A percentile compares a stretch with the other conserved stretches of the same genome.
phyloP scores from a whole-genome alignment of 75 land plant species.

The Pseudotsuga menziesii region DNA sequence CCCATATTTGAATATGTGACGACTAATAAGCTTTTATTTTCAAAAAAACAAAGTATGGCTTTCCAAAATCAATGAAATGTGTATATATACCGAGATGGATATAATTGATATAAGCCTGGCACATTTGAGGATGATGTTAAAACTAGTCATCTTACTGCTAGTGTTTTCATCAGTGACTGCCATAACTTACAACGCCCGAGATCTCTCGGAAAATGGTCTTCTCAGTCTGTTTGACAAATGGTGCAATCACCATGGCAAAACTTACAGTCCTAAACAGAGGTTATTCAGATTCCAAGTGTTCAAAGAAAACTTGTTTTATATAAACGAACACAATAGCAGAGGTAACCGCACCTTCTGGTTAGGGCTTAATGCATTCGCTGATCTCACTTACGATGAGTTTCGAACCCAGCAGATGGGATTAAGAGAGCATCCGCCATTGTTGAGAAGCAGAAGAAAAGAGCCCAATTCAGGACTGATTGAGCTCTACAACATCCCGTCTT shows the following conservation, averaged over 20 bases:
- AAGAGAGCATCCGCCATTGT: conserved; percentile 1
- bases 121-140: no score
- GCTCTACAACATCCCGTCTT: conserved; percentile 23
- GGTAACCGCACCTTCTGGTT: conserved; percentile 32
- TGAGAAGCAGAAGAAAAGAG: neutral
- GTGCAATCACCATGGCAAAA: conserved; percentile 35
- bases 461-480: neutral
- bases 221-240: conserved; percentile 43
- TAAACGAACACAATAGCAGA: conserved; percentile 38
- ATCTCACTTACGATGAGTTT: conserved; percentile 62
- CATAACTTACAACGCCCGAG: neutral
- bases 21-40: no score
- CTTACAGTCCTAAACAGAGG: conserved; percentile 38
- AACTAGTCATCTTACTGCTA: no score
- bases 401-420: conserved; percentile 42
- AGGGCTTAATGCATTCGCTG: conserved; percentile 61
- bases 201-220: neutral
- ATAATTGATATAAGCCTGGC: no score
- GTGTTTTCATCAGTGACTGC: no score
- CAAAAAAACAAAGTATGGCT: no score
- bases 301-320: conserved; percentile 43
- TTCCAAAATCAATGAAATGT: no score
- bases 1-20: no score
- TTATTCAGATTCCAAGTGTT: conserved; percentile 41
- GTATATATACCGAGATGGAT: no score